Conservation (phyloP, 176 grass and related monocot species). For the Rhynchospora tenuis region DNA sequence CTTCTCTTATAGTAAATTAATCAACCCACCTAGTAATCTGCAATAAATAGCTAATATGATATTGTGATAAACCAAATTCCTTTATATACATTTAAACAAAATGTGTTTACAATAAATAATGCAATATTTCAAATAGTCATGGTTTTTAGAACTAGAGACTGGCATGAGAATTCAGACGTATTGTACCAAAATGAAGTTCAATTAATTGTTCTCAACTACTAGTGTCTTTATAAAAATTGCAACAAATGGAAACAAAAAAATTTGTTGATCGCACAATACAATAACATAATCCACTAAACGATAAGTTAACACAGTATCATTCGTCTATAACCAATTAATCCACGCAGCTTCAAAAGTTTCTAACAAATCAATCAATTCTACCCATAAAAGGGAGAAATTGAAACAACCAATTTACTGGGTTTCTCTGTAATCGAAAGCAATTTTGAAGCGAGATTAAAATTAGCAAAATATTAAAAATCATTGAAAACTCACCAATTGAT, state of each 20-base stretch:
- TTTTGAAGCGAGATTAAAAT: not conserved
- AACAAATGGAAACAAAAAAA: not conserved
- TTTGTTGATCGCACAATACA: not conserved
- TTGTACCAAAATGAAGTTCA: not conserved
- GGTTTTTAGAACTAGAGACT: not conserved
- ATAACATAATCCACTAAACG: not conserved
- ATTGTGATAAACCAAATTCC: not conserved
- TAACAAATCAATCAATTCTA: not conserved
- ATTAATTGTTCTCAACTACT: not conserved
- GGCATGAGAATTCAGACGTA: not conserved
- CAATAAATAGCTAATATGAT: not conserved
- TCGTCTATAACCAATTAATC: not conserved
- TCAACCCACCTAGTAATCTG: not conserved
- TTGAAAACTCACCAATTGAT: not conserved
- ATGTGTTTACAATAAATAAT: not conserved
- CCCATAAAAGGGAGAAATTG: not conserved
- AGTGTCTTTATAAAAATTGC: not conserved
- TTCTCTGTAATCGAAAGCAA: not conserved
- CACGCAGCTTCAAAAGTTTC: not conserved
- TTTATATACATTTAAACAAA: not conserved
- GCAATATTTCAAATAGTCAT: not conserved
- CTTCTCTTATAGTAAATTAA: not conserved
- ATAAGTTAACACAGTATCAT: not conserved
- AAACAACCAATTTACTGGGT: not conserved
- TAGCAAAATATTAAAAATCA: not conserved